Base-by-base conservation (phyloP, 352 stramenopile species). In the Phytophthora lateralis region DNA sequence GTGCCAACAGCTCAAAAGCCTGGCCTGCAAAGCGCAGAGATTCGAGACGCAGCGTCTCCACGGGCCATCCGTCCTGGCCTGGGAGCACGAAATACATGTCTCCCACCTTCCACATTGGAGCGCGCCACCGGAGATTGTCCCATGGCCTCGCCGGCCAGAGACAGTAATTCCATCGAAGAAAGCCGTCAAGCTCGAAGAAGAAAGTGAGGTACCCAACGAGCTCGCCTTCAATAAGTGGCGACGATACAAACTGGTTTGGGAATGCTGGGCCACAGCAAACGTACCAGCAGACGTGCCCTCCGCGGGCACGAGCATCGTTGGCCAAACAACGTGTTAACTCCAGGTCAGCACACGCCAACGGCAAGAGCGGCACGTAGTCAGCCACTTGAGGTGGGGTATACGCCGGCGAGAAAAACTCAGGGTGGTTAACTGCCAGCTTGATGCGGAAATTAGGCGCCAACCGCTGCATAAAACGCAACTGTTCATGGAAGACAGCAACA, bases 41-140 rank as follows among this genome's bases (percentile, higher is more conserved):
- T 49, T 93, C 84, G 48, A 90, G 72, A 9, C 84, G 78, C 6
- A 93, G 65, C 20, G 82, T 91, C 69, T 90, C 84, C 12, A 93
- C 73, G 1, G 84, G 84, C 45, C 53, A 73, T 0, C 84, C 84
- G 47, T 91, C 80, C 0, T 55, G 59, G 1, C 84, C 84, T 8
- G 84, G 84, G 0, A 93, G 67, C 35, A 93, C 84, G 60, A 93
- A 93, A 61, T 93, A 93, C 84, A 93, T 93, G 45, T 93, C 84
- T 3, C 84, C 84, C 0, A 91, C 84, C 38, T 86, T 84, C 84
- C 84, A 93, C 30, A 68, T 73, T 4, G 80, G 70, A 11, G 76
- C 70, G 15, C 84, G 75, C 84, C 84, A 93, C 18, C 70, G 67
- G 51, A 93, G 73, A 56, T 75, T 73, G 9, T 78, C 60, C 84